Conservation (phyloP, 352 stramenopile genomes). For the Albugo candida region DNA sequence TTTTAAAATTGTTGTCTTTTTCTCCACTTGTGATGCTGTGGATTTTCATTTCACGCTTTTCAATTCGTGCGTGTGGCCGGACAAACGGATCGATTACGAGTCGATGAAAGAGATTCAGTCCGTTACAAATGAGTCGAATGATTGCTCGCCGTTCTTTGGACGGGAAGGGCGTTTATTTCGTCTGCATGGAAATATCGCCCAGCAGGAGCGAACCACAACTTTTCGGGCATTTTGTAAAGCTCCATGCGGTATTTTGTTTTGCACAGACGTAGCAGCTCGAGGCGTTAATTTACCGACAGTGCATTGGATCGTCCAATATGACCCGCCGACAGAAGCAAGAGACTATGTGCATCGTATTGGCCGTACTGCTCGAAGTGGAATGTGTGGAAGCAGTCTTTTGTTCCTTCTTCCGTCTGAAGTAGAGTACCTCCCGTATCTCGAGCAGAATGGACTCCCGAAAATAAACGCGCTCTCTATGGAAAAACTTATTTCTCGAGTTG, state of each 20-base stretch:
- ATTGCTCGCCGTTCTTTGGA: conserved; percentile 36
- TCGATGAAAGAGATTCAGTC: neutral
- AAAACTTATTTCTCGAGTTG: conserved; percentile 54
- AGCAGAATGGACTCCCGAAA: conserved; percentile 45
- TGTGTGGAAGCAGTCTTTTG: conserved; percentile 84
- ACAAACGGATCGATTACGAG: conserved; percentile 1
- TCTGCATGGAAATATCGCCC: conserved; percentile 91
- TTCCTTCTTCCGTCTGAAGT: conserved; percentile 95
- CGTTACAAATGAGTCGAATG: conserved; percentile 8
- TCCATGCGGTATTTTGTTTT: conserved; percentile 46
- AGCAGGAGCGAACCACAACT: conserved; percentile 36
- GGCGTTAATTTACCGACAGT: conserved; percentile 75
- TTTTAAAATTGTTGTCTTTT: conserved; percentile 89
- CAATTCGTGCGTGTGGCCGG: conserved; percentile 54
- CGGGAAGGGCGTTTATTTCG: conserved; percentile 37
- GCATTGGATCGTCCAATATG: conserved; percentile 88
- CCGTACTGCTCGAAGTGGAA: conserved; percentile 37
- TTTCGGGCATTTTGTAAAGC: conserved; percentile 33
- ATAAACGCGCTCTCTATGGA: conserved; percentile 74
- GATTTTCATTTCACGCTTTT: conserved; percentile 92
- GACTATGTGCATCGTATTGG: conserved; percentile 81
- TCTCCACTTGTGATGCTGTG: conserved; percentile 93
- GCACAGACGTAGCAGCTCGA: conserved; percentile 80
- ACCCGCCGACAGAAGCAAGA: conserved; percentile 70
- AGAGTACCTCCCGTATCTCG: conserved; percentile 87